Base-by-base conservation (phyloP, 2,329 filamentous ascomycete genomes). In the Ophiosphaerella herpotricha region DNA sequence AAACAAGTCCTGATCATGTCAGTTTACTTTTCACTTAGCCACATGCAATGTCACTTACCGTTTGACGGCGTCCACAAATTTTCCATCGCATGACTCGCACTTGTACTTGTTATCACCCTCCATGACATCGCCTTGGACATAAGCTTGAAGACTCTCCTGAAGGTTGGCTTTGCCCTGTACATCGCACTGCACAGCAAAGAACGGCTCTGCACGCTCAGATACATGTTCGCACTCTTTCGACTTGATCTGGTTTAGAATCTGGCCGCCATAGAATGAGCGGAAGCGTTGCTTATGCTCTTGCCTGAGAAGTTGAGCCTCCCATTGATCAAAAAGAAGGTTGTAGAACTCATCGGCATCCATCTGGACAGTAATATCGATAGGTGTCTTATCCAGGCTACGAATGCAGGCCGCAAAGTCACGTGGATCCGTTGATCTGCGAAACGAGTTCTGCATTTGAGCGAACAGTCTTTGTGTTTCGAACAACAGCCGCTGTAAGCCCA, bases 271-370 rank as follows among this genome's bases (percentile, higher is more conserved):
- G 64, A 97, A 94, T 0, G 86, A 86, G 42, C 89, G 84, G 57
- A 99, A 88, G 18, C 75, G 77, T 56, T 84, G 85, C 72, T 90
- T 96, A 31, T 85, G 84, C n/a, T 85, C 80, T 2, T 79, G 74
- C 8, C 82, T 81, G 14, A 82, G 73, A 57, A 97, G 85, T 64
- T 96, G 90, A 7, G 85, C 83, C 68, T 99, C 95, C 83, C 91
- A 91, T 23, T 91, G 85, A 71, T 96, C 91, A 63, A 97, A 94
- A 0, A 99, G 81, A 4, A 96, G 81, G 64, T 94, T 96, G 77
- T 95, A 97, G 70, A 97, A 99, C 70, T 97, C 92, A 61, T 97
- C 94, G 5, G 97, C 94, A 68, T 99, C 94, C 90, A 99, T 97
- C 72, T 99, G 94, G 51, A 89, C 85, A 48, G 87, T 85, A 23